phyloP scores from a whole-genome alignment of 169 alveolate species.

The Eimeria sp. region DNA sequence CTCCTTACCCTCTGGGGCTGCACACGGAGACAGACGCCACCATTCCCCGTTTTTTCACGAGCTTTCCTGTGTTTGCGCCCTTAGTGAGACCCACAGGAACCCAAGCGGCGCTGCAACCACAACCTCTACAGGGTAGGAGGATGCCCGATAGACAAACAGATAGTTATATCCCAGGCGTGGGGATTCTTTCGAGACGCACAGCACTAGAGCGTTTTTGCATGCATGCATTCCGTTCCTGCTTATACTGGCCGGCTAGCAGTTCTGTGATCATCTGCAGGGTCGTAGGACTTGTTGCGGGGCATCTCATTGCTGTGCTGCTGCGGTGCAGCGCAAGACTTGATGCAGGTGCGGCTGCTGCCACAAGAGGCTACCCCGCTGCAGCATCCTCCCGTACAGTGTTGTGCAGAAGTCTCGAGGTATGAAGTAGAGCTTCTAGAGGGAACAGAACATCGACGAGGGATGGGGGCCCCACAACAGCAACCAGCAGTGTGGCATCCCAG shows the following conservation, averaged over 20 bases:
- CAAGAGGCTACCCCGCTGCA: neutral
- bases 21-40: neutral
- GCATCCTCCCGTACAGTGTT: neutral
- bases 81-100: neutral
- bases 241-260: too few relatives aligned
- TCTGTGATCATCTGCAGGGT: too few relatives aligned
- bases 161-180: too few relatives aligned
- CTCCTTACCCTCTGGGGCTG: neutral
- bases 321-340: neutral
- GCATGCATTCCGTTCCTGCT: too few relatives aligned
- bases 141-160: too few relatives aligned
- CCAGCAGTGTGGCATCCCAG: neutral
- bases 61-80: conserved; percentile 48
- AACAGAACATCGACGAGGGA: neutral
- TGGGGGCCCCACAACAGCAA: neutral
- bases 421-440: neutral
- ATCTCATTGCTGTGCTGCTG: conserved; percentile 1
- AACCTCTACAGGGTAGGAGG: neutral
- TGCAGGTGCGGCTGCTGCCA: neutral
- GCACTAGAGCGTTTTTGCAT: too few relatives aligned
- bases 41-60: neutral
- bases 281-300: neutral
- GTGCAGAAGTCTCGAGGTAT: neutral
- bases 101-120: neutral
- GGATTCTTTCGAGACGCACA: too few relatives aligned